Percentiles rank a stretch among this genome's conserved stretches.
phyloP scores from a whole-genome alignment of 805 yeast genomes.

The Yamadazyma insecticola region DNA sequence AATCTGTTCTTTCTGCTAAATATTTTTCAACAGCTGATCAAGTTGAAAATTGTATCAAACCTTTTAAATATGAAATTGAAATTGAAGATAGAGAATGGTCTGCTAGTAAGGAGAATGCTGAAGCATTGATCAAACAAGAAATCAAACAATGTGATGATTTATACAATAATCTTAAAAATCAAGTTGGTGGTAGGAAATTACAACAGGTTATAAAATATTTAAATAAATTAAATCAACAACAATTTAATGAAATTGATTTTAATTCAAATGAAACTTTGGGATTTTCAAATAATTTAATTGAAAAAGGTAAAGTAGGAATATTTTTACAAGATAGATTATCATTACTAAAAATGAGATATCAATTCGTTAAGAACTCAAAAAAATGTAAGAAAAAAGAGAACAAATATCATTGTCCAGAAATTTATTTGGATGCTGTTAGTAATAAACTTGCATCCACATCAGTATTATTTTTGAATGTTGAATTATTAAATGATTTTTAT shows the following conservation, averaged over 20 bases:
- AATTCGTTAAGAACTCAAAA: slow-evolving; percentile 64
- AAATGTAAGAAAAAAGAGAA: slow-evolving; percentile 75
- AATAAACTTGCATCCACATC: slow-evolving; percentile 92
- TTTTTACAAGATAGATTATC: slow-evolving; percentile 72
- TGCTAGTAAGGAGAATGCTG: slow-evolving; percentile 73
- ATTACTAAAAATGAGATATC: slow-evolving; percentile 67
- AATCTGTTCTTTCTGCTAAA: slow-evolving; percentile 69
- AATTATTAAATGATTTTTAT: slow-evolving; percentile 87
- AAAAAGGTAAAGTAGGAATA: slow-evolving; percentile 78
- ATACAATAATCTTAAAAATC: slow-evolving; percentile 52
- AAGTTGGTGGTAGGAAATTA: slow-evolving; percentile 80
- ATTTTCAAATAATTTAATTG: slow-evolving; percentile 69
- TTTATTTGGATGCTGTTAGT: slow-evolving; percentile 86
- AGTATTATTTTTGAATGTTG: slow-evolving; percentile 88
- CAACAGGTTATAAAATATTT: slow-evolving; percentile 76
- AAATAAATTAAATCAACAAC: slow-evolving; percentile 35
- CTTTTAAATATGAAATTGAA: slow-evolving; percentile 95
- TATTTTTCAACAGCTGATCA: slow-evolving; percentile 95
- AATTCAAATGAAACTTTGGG: slow-evolving; percentile 72
- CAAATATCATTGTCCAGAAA: slow-evolving; percentile 90
- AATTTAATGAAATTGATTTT: slow-evolving; percentile 26
- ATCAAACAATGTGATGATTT: slow-evolving; percentile 72
- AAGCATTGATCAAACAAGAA: slow-evolving; percentile 74
- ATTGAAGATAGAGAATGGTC: slow-evolving; percentile 95
- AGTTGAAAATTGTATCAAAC: slow-evolving; percentile 97